Evolutionary conservation across 2,329 filamentous ascomycete genomes (phyloP).

Genomic region (Annulohypoxylon truncatum): DNA sequence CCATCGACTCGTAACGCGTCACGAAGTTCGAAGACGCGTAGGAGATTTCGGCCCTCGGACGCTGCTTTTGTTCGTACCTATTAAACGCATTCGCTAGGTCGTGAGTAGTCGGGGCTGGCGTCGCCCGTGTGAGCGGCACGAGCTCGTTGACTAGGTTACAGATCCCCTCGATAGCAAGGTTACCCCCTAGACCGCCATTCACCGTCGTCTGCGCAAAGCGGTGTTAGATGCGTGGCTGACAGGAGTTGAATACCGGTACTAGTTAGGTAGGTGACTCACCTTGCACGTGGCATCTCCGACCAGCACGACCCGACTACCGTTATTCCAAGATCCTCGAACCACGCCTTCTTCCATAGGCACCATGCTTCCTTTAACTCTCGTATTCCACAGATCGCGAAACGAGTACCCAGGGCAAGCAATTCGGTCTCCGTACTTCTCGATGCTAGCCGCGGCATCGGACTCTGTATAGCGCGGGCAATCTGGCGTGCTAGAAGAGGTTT

Average conservation of each 20-base stretch:
- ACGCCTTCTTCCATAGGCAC: constrained; percentile 40
- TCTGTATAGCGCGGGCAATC: constrained; percentile 30
- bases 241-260: neutral
- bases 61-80: constrained; percentile 35
- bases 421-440: constrained; percentile 27
- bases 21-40: constrained; percentile 15
- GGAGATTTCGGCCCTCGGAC: constrained; percentile 25
- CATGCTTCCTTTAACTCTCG: constrained; percentile 30
- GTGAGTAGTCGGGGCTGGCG: constrained; percentile 3
- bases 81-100: constrained; percentile 30
- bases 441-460: constrained; percentile 22
- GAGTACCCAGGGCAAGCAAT: constrained; percentile 20
- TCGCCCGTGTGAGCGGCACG: constrained; percentile 16
- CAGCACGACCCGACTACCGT: constrained; percentile 35
- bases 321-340: constrained; percentile 37
- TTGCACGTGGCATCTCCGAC: constrained; percentile 34
- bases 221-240: neutral
- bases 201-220: constrained; percentile 25
- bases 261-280: too few relatives aligned
- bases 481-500: constrained; percentile 6
- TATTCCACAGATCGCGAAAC: constrained; percentile 37
- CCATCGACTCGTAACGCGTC: constrained; percentile 40
- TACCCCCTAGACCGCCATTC: constrained; percentile 36
- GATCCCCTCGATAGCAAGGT: constrained; percentile 37
- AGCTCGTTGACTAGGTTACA: constrained; percentile 34